phyloP scores from a whole-genome alignment of 2,329 filamentous ascomycete genomes.

The Botryosphaeria dothidea region DNA sequence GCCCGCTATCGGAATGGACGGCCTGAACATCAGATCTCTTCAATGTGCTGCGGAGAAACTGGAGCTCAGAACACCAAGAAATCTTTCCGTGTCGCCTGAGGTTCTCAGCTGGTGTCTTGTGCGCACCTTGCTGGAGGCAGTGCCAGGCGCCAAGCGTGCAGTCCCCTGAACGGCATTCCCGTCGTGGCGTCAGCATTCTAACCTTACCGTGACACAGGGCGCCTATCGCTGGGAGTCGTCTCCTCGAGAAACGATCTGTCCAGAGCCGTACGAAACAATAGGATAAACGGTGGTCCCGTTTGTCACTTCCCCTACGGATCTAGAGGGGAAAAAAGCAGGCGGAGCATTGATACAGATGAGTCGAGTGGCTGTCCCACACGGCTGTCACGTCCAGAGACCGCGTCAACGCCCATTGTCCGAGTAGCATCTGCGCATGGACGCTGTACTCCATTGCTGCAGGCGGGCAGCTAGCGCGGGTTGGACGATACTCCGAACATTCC shows the following conservation, averaged over 20 bases:
- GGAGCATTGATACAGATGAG: neutral
- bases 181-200: constrained; percentile 15
- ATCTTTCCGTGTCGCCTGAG: neutral
- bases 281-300: neutral
- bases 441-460: neutral
- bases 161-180: constrained; percentile 16
- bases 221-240: neutral
- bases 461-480: constrained; percentile 11
- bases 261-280: neutral
- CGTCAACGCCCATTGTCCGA: neutral
- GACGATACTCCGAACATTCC: constrained; percentile 12
- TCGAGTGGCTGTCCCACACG: neutral
- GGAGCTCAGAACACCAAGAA: neutral
- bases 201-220: constrained; percentile 9
- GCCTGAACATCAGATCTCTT: neutral
- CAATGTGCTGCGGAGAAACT: neutral
- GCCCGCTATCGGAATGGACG: neutral
- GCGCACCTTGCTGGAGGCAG: neutral
- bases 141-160: constrained; percentile 3
- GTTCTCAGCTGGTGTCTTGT: constrained; percentile 5
- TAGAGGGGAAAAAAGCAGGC: neutral
- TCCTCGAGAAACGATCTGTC: neutral
- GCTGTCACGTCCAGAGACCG: neutral
- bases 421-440: neutral
- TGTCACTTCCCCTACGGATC: neutral